Conservation (phyloP, 2,329 filamentous ascomycete species). For the Aspergillus brunneoviolaceus region DNA sequence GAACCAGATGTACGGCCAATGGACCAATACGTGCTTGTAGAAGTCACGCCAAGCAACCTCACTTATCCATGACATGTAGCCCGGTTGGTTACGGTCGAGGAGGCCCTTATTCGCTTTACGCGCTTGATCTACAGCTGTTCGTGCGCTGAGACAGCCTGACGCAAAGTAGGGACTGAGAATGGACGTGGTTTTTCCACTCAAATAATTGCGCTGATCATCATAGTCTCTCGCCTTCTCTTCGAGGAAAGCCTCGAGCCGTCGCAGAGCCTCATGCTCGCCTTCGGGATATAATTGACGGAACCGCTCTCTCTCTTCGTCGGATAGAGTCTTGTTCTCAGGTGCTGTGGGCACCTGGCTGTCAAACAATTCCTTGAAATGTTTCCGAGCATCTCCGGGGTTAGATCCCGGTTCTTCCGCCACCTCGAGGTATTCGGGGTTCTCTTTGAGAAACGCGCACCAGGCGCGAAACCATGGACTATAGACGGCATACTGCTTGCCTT, state of each 20-base stretch:
- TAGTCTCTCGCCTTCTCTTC: slow-evolving; percentile 64
- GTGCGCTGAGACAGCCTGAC: slow-evolving; percentile 65
- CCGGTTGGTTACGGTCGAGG: slow-evolving; percentile 65
- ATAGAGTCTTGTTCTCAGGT: slow-evolving; percentile 63
- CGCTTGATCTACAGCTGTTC: slow-evolving; percentile 66
- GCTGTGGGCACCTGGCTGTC: slow-evolving; percentile 59
- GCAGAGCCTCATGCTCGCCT: slow-evolving; percentile 69
- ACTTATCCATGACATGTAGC: slow-evolving; percentile 72
- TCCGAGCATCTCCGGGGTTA: slow-evolving; percentile 54
- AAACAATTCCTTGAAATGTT: slow-evolving; percentile 59
- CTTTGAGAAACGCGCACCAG: slow-evolving; percentile 73
- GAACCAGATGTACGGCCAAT: slow-evolving; percentile 71
- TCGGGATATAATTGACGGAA: slow-evolving; percentile 67
- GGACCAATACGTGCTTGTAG: slow-evolving; percentile 78
- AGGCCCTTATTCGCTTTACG: slow-evolving; percentile 60
- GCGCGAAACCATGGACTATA: slow-evolving; percentile 79
- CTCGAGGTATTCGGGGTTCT: slow-evolving; percentile 66
- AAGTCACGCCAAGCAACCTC: slow-evolving; percentile 87
- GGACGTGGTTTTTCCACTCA: slow-evolving; percentile 63
- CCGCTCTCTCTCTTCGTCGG: slow-evolving; percentile 57
- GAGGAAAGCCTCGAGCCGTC: slow-evolving; percentile 66
- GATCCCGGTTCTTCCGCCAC: slow-evolving; percentile 57
- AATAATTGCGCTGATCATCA: slow-evolving; percentile 64
- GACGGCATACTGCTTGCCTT: slow-evolving; percentile 77
- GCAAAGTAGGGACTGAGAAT: slow-evolving; percentile 70